Evolutionary conservation across 768 basidiomycete species (phyloP), one percentile per base, ranked within the genome.

Genomic region (Lactifluus piperatus): DNA sequence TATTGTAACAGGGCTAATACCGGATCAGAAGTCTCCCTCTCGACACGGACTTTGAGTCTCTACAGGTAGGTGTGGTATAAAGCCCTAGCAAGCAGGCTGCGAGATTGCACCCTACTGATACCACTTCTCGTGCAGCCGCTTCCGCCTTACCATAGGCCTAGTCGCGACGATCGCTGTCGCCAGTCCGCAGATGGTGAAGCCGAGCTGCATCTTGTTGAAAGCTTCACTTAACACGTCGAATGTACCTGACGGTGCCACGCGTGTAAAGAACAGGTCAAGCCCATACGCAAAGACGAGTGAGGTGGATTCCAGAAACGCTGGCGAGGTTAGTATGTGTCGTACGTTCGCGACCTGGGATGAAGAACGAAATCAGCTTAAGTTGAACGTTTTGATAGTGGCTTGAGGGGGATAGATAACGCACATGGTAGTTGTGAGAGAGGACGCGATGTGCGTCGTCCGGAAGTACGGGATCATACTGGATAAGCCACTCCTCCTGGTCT

Each of bases 161-260:
- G 85, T 84, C 37, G 94, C 69, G n/a, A 83, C 70, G 62, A 97
- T 90, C n/a, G 86, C 94, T 5, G 81, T 66, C 2, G 75, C 78
- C 58, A 98, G 70, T 0, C 81, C 91, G 0, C 74, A 71, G 34
- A 95, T 82, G 1, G 93, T 97, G 29, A 93, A 71, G 62, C 94
- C 82, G 24, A 98, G 77, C 71, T 98, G 95, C 1, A 75, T 77
- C 75, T 97, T 97, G 76, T 97, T 97, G 72, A 98, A 98, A 67
- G 77, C 85, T 70, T 94, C 88, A 66, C 81, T 91, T 8, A 98
- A 80, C 26, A 97, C 84, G 68, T 98, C 95, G 66, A 98, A 98
- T 20, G 92, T 91, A 41, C 82, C 84, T 11, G 91, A 94, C 1
- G 94, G 92, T 39, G 89, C 81, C 4, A 91, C 79, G 16, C 92